Evolutionary conservation across 164 flowering plant species (phyloP), one percentile per base, ranked within the genome.

Genomic region (Liquidambar formosana): DNA sequence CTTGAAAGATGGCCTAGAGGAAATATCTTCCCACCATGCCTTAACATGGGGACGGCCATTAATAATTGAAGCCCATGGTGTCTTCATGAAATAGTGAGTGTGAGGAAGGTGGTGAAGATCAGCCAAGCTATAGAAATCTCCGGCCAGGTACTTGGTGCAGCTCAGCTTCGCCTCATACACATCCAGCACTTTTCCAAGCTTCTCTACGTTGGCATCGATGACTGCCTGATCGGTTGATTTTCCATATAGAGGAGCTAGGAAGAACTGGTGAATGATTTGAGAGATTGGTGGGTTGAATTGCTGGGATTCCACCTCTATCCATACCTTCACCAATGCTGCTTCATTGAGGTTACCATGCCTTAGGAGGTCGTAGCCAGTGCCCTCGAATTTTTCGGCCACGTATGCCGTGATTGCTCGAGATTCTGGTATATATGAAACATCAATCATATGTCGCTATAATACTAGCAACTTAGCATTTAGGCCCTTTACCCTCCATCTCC

Each of bases 271-370:
- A 18, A 74, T 61, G 12, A 92, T 80, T 28, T 79, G 75, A 0
- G 72, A 22, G 23, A 84, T 78, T 10, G 80, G 77, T 0, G 83
- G 79, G 66, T 85, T 69, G 76, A 71, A 92, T 0, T 80, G 83
- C 10, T 85, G 94, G 18, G 92, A 58, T 51, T 88, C 93, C 5
- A 85, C 93, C 61, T 88, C 96, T 2, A 69, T 19, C 93, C 96
- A 90, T 10, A 82, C 79, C 26, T 74, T 73, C 47, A 81, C 81
- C n/a, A 75, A 9, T 27, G 85, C 84, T 13, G 79, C 73, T 70
- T 85, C 89, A 67, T 80, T 74, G 10, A 60, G 28, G 71, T 75
- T 47, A 0, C 56, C 18, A 62, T 60, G 73, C 47, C 84, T 53
- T 1, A 79, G 3, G 26, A 88, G 82, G 69, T 86, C 87, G 0